Conservation (phyloP, 306 rosid species). For the Cucurbita pepo region DNA sequence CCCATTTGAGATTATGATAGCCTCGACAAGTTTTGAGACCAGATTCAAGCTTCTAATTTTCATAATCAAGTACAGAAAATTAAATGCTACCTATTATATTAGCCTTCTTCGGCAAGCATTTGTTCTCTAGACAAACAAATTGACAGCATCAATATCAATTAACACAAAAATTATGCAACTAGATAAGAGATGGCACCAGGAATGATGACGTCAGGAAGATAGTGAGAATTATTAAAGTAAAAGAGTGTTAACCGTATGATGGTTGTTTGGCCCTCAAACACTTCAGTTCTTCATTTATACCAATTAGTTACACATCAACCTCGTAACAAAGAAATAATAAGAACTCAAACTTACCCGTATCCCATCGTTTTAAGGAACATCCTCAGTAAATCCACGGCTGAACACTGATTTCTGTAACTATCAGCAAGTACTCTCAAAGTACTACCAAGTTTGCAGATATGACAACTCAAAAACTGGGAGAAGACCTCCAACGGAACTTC, state of each 20-base stretch:
- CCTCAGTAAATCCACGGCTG: constrained; percentile 65
- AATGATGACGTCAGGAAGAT: neutral
- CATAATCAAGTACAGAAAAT: neutral
- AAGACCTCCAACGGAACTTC: constrained; percentile 71
- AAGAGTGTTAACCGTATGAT: neutral
- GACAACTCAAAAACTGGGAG: constrained; percentile 58
- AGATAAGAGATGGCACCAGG: neutral
- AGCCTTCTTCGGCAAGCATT: neutral
- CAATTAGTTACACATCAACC: neutral
- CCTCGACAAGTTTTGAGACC: neutral
- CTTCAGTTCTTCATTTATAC: neutral
- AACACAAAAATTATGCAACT: neutral
- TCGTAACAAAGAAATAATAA: neutral
- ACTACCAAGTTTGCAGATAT: constrained; percentile 47
- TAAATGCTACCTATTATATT: neutral
- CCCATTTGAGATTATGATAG: neutral
- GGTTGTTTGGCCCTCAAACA: neutral
- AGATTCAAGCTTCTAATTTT: neutral
- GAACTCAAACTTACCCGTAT: constrained; percentile 38
- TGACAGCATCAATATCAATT: neutral
- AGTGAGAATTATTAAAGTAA: neutral
- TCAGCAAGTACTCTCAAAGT: constrained; percentile 64
- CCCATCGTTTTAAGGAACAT: constrained; percentile 79
- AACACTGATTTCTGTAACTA: constrained; percentile 70
- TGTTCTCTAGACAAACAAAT: neutral